Percentiles rank a stretch among this genome's conserved stretches.
These are phyloP conservation scores for Massarina eburnea DNA, from an alignment of 2,329 filamentous ascomycete genomes.

Conservation along the genomic window DNA sequence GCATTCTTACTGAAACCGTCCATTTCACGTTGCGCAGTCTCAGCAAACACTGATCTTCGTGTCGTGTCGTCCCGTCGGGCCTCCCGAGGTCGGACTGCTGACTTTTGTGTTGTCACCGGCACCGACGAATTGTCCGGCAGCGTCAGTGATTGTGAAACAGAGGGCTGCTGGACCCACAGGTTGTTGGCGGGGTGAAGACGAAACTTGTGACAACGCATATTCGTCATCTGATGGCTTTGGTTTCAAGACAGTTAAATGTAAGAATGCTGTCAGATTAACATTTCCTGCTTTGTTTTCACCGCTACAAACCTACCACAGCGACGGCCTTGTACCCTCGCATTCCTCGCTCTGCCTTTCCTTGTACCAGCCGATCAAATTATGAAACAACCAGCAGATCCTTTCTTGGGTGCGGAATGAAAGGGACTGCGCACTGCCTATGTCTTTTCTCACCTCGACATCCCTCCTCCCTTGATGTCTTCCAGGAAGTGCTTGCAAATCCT, in stretches of 20 bases:
- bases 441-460: background rate
- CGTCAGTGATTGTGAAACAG: constrained; percentile 19
- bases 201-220: constrained; percentile 14
- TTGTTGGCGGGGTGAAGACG: constrained; percentile 23
- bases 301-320: background rate
- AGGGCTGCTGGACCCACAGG: constrained; percentile 11
- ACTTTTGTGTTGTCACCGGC: background rate
- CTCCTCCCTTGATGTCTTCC: too few relatives aligned
- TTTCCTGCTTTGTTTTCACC: background rate
- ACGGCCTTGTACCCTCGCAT: background rate
- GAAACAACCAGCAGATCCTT: background rate
- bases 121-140: constrained; percentile 18
- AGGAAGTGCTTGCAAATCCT: constrained; percentile 1
- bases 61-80: background rate
- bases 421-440: background rate
- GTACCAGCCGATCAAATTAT: constrained; percentile 5
- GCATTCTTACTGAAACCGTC: background rate
- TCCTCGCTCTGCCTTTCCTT: background rate
- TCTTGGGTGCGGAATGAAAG: background rate
- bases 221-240: constrained; percentile 8
- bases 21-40: background rate
- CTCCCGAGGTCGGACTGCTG: constrained; percentile 8
- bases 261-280: constrained; percentile 9
- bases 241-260: constrained; percentile 17
- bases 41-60: background rate